Evolutionary conservation across 164 flowering plant genomes (phyloP), one percentile per base, ranked within the genome.

Genomic region (Nymphaea colorata): DNA sequence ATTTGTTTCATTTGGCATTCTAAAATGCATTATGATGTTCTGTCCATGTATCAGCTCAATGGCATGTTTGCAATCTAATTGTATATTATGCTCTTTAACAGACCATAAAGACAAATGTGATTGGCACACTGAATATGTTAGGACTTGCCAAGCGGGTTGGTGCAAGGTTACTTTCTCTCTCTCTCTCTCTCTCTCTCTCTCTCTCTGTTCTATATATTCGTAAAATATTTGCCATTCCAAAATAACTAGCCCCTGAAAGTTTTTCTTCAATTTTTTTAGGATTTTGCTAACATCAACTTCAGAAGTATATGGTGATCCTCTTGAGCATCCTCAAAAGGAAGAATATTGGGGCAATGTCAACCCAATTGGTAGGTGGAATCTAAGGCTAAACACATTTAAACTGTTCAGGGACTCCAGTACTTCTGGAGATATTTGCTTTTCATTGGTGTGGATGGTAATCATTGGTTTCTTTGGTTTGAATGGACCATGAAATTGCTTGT

Each of bases 71-170:
- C 14, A 8, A 8, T 51, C 57, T 51, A 51, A 51, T 51, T 5
- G 3, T 51, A 51, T 51, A 51, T 51, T 10, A 0, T 51, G 57
- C 4, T 61, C 7, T 61, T 17, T 61, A 17, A 61, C 25, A 61
- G 95, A 89, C 91, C 60, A 89, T 87, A 69, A 91, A 94, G 81
- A 94, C 99, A 62, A 94, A 94, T 79, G 99, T 94, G 71, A 88
- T 94, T 76, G 99, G 99, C 45, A 94, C 99, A 4, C 73, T 94
- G 73, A 94, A 94, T 79, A 94, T 94, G 99, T 72, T 94, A 71
- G 99, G 99, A 65, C 97, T 94, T 76, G 99, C 99, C 43, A 91
- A 94, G 79, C 87, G 99, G 64, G 96, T 94, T 68, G 97, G 97
- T 69, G 99, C 99, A 71, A 89, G 98, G 86, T 94, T 73, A 25